Conservation (phyloP, 805 yeast genomes). For the Pichia ethanolica region DNA sequence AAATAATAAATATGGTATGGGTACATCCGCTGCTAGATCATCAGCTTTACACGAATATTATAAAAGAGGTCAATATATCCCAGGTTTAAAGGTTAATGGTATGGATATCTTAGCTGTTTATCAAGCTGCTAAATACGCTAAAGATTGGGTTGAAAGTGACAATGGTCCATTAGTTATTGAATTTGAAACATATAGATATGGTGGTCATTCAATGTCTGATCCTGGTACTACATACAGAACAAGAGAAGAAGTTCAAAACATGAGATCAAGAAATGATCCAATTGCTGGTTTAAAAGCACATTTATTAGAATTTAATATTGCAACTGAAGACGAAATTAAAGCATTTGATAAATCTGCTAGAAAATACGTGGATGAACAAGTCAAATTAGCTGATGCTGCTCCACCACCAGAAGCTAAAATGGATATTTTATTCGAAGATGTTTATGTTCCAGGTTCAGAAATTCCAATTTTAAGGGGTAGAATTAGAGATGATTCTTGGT, state of each 20-base stretch:
- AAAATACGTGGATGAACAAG: slow-evolving; percentile 91
- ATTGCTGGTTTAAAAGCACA: slow-evolving; percentile 91
- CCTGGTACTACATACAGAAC: slow-evolving; percentile 99
- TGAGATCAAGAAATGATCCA: slow-evolving; percentile 98
- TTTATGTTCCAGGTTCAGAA: slow-evolving; percentile 92
- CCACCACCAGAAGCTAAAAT: slow-evolving; percentile 94
- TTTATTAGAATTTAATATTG: slow-evolving; percentile 72
- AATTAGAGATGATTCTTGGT: slow-evolving; percentile 91
- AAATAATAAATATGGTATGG: slow-evolving; percentile 99
- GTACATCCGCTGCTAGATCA: slow-evolving; percentile 95
- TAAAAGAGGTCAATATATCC: slow-evolving; percentile 99
- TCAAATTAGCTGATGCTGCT: slow-evolving; percentile 85
- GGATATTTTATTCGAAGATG: slow-evolving; percentile 93
- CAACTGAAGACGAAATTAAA: slow-evolving; percentile 93
- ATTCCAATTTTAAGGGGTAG: slow-evolving; percentile 92
- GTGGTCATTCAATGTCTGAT: slow-evolving; percentile 99
- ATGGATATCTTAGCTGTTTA: slow-evolving; percentile 95
- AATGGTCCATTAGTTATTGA: slow-evolving; percentile 95
- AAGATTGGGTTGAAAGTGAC: slow-evolving; percentile 89
- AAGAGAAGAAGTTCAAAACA: slow-evolving; percentile 98
- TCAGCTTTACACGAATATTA: slow-evolving; percentile 94
- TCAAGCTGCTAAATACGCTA: slow-evolving; percentile 95
- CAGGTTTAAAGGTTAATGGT: slow-evolving; percentile 97
- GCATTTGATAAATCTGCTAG: slow-evolving; percentile 94
- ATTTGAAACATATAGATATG: slow-evolving; percentile 98